phyloP scores from a whole-genome alignment of 345 rosid species.

The Pelargonium nanum region DNA sequence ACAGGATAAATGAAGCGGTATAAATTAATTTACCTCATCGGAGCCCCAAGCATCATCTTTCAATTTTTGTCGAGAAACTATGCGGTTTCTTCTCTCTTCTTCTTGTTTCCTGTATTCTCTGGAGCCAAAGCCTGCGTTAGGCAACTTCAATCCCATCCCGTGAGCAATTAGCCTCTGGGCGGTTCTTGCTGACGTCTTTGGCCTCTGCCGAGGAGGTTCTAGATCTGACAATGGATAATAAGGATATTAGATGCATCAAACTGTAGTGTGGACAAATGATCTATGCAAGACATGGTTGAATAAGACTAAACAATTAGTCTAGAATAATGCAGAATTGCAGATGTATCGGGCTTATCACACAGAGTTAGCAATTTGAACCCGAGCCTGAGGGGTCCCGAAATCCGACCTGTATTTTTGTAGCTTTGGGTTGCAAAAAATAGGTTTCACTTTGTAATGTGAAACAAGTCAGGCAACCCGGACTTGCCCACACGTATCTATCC shows the following conservation, averaged over 20 bases:
- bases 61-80: slow-evolving; percentile 62
- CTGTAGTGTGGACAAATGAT: background rate
- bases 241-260: background rate
- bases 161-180: slow-evolving; percentile 93
- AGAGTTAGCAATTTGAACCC: no score
- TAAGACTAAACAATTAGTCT: no score
- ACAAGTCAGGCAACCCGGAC: no score
- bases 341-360: no score
- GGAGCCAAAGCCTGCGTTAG: slow-evolving; percentile 45
- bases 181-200: slow-evolving; percentile 78
- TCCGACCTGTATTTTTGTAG: no score
- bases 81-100: slow-evolving; percentile 74
- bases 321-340: no score
- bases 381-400: no score
- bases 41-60: slow-evolving; percentile 88
- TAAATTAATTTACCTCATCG: slow-evolving; percentile 17
- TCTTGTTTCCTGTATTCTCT: slow-evolving; percentile 64
- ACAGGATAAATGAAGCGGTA: background rate
- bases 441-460: no score
- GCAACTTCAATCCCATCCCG: slow-evolving; percentile 79
- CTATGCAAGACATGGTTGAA: background rate
- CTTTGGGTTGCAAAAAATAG: no score
- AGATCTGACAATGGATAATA: slow-evolving; percentile 36
- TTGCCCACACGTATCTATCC: no score
- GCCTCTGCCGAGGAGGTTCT: slow-evolving; percentile 85